Evolutionary conservation across 192 early-diverging fungal species (phyloP), one percentile per base, ranked within the genome.

Genomic region (Entomortierella parvispora): DNA sequence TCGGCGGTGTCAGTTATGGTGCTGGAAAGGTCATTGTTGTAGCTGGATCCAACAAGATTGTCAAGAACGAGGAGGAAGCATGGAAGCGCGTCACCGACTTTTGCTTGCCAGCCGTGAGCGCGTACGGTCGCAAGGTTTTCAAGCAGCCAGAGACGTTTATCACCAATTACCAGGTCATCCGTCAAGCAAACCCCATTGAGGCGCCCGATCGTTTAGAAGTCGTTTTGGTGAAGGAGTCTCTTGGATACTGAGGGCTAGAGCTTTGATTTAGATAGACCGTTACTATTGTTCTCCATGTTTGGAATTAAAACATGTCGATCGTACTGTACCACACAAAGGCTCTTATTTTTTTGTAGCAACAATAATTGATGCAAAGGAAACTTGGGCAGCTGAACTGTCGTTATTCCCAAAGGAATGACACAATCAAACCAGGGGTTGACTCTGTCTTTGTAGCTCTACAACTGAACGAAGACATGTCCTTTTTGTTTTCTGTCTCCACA

Each of bases 1-100:
- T 79, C 1, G 59, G 61, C n/a, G 62, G 62, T 12, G 61, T 77
- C 17, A 7, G 52, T 8, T 65, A 22, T 44, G 63, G 63, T 43
- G 63, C 63, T 15, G 45, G 53, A 6, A 65, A 65, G 10, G 47
- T 64, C 8, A 43, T 78, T 20, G 50, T 78, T 12, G 62, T 78
- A 14, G 43, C 62, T 10, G 74, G 74, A 42, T 54, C 74, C 18
- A 78, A 78, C 56, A 78, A 78, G 58, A 78, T 78, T 34, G 74
- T 78, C 28, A 77, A 71, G 58, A 74, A 78, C n/a, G 45, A 59
- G 46, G 58, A 43, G 7, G 74, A 70, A n/a, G 74, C 74, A 1
- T 47, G 17, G 23, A 51, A 53, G 32, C 26, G 74, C 2, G 53
- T 45, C 10, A 44, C n/a, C 20, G 59, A 78, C 9, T 42, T 49